Evolutionary conservation across 140 eudicot genomes (phyloP).

Genomic region (Ambrosia hybrid): DNA sequence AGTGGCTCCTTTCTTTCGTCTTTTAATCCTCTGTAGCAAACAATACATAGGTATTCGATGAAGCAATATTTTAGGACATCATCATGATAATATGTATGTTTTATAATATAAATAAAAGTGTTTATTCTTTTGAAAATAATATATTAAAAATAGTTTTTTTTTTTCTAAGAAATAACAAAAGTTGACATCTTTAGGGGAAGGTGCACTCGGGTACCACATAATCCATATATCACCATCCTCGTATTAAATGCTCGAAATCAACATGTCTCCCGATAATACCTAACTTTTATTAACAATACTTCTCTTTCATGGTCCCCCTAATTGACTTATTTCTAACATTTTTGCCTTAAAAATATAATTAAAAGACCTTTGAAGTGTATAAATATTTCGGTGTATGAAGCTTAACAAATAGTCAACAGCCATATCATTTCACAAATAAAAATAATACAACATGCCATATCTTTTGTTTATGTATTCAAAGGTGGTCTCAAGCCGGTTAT

Average conservation of each 20-base stretch:
- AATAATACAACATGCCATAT: conserved; percentile 4
- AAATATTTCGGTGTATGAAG: background rate
- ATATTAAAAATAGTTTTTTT: too few relatives aligned
- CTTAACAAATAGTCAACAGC: conserved; percentile 24
- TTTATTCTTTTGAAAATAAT: too few relatives aligned
- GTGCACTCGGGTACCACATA: conserved; percentile 8
- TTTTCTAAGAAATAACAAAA: too few relatives aligned
- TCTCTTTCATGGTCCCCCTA: conserved; percentile 27
- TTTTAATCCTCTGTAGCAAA: too few relatives aligned
- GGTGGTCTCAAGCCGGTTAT: conserved; percentile 13
- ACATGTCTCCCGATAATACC: conserved; percentile 27
- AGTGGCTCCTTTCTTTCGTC: too few relatives aligned
- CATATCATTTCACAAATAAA: background rate
- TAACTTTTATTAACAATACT: conserved; percentile 19
- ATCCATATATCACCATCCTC: conserved; percentile 8
- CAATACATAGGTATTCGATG: too few relatives aligned
- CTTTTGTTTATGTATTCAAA: conserved; percentile 10
- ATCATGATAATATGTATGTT: too few relatives aligned
- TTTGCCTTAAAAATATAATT: background rate
- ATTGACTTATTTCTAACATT: conserved; percentile 20
- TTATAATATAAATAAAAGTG: too few relatives aligned
- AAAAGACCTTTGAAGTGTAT: background rate
- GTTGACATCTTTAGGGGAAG: background rate
- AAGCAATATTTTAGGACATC: too few relatives aligned
- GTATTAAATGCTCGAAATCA: conserved; percentile 26